Base-by-base conservation (phyloP, 106 monocot species). In the Dendrobium nobile region DNA sequence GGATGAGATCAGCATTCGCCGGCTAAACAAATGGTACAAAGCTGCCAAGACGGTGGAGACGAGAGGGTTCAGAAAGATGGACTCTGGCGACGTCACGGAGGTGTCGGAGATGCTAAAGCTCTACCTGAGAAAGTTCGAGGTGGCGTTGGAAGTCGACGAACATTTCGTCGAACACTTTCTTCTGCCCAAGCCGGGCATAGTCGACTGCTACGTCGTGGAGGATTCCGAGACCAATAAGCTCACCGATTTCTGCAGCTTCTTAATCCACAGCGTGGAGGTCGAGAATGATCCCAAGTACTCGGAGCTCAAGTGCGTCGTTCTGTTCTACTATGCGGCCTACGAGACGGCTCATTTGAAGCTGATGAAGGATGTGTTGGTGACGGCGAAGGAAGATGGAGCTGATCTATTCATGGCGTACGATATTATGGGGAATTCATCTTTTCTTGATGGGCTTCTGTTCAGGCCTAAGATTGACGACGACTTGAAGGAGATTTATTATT, bases 221-320 rank as follows among this genome's bases (percentile, higher is more conserved):
- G 82, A 79, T 70, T 87, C 87, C 1, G 86, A 84, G 41, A 87
- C 87, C 0, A 86, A 85, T 44, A 85, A 90, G 31, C 54, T 93
- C 59, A 93, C 93, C 1, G 93, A 93, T 72, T 93, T 93, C 58
- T 90, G 90, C 77, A 93, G 93, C 88, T 93, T 93, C 75, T 93
- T 90, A 40, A 75, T 87, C 0, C 85, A 89, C 5, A 88, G 87
- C 7, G 82, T 85, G 0, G 85, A 88, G n/a, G 86, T 93, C 18
- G 82, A 90, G 28, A 83, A 84, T 41, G 88, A 93, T 73, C 88
- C 77, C 61, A 93, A 87, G 47, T 89, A 90, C 54, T 77, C 87
- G 17, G 44, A 56, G 18, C 58, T 93, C 76, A 93, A 87, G 85
- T 87, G 90, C 4, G 93, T 90, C 1, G 87, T 90, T 40, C 88